Base-by-base conservation (phyloP, 495 filamentous ascomycete genomes). In the Parmelia sp. region DNA sequence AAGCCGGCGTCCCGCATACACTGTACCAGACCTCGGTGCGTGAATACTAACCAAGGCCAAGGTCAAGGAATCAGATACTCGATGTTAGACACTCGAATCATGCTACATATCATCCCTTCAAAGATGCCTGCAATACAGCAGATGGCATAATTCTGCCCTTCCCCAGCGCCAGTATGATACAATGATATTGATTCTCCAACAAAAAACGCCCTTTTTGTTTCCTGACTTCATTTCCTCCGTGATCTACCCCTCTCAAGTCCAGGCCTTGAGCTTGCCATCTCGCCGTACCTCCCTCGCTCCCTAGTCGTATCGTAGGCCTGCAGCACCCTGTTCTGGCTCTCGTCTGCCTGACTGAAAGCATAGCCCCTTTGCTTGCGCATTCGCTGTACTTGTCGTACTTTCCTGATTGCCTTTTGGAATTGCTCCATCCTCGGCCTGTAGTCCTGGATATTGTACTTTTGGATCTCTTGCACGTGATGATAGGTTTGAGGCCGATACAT, bases 401-500 rank as follows among this genome's bases (percentile, higher is more conserved):
- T 99, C 68, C 94, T 87, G 72, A 99, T 97, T 33, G 94, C 94
- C 76, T 99, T 99, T 76, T 99, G 94, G 84, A 99, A 99, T 76
- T 99, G 94, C 75, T 99, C 94, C 94, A 99, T 99, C 83, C 93
- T 81, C 49, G 94, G 94, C 66, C 95, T 83, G 74, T 99, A 99
- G 78, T 99, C 95, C 76, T 97, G 95, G 61, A 99, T 95, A 71
- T 99, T 99, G 78, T 96, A 99, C 76, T 99, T 99, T 75, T 99
- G 95, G 68, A 99, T 99, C 77, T 99, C 95, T 77, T 99, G 95
- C 53, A 99, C 91, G 74, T 99, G 95, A 70, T 99, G 95, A 71
- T 99, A 99, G 39, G 90, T 84, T 78, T 97, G 90, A 45, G 95
- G 95, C 64, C 85, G 87, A 78, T 97, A 97, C 90, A 99, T 95